phyloP scores from a whole-genome alignment of 2,329 filamentous ascomycete species.

The Emmonsiellopsis sp. region DNA sequence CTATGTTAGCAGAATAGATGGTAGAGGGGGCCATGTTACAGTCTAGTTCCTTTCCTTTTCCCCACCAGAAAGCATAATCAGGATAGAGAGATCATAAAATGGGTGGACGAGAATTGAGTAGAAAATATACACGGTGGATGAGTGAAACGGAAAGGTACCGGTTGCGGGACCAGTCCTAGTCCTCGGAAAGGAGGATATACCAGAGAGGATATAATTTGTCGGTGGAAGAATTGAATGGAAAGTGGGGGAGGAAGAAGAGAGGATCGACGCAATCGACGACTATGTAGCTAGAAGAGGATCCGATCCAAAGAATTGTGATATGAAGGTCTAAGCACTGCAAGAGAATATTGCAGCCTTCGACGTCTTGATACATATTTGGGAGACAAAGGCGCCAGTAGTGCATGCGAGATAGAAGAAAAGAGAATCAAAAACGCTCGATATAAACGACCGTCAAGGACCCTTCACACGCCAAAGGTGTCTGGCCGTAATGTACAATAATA shows the following conservation, averaged over 20 bases:
- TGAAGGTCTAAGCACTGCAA: conserved; percentile 12
- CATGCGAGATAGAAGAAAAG: conserved; percentile 7
- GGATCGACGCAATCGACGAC: conserved; percentile 5
- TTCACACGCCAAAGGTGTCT: neutral
- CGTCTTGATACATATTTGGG: conserved; percentile 16
- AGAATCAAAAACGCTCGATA: conserved; percentile 4
- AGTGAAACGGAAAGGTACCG: no score
- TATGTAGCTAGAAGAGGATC: conserved; percentile 12
- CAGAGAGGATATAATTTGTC: neutral
- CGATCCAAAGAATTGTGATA: conserved; percentile 13
- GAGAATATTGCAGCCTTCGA: conserved; percentile 8
- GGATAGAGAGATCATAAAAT: neutral
- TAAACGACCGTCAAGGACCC: neutral
- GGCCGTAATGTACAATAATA: conserved; percentile 7
- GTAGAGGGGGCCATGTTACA: neutral
- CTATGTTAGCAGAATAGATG: conserved; percentile 1
- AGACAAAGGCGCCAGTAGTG: conserved; percentile 9
- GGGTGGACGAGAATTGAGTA: neutral
- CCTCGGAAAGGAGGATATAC: neutral
- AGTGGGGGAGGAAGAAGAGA: neutral
- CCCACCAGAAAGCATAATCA: neutral
- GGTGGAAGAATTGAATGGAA: neutral
- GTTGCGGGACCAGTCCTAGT: neutral
- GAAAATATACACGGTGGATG: no score
- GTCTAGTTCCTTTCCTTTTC: neutral